These are phyloP conservation scores for Russula sp. DNA, from an alignment of 768 basidiomycete species.

Conservation along the genomic window DNA sequence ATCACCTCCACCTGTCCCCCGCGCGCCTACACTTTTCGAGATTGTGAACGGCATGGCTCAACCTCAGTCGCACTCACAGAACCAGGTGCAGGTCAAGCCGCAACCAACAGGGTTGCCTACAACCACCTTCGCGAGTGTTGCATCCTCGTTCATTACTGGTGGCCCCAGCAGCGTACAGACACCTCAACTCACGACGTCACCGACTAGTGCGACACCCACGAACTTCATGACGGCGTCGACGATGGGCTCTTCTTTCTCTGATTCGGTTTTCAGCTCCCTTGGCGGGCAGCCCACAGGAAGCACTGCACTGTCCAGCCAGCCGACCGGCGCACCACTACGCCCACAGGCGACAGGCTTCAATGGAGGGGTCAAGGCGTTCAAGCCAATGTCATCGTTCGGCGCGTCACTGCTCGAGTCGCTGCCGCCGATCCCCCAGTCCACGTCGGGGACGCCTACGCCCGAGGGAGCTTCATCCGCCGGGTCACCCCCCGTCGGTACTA, in stretches of 20 bases:
- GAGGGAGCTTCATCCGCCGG: neutral
- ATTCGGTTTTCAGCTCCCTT: constrained; percentile 43
- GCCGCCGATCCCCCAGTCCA: constrained; percentile 65
- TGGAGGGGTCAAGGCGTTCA: constrained; percentile 46
- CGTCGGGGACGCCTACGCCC: constrained; percentile 40
- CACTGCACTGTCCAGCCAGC: constrained; percentile 30
- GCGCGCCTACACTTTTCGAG: constrained; percentile 76
- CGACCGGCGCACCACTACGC: constrained; percentile 28
- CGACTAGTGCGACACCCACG: constrained; percentile 5
- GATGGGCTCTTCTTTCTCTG: constrained; percentile 42
- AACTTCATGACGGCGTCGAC: constrained; percentile 31
- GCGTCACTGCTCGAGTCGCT: constrained; percentile 43
- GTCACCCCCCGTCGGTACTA: neutral
- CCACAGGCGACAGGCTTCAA: constrained; percentile 45
- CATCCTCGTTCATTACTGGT: constrained; percentile 63
- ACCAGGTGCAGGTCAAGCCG: constrained; percentile 19
- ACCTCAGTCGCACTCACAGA: constrained; percentile 5
- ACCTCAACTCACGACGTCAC: constrained; percentile 18
- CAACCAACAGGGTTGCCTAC: constrained; percentile 17
- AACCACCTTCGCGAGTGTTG: constrained; percentile 55
- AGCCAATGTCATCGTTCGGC: constrained; percentile 50
- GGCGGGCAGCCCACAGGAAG: constrained; percentile 49
- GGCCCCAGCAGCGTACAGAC: constrained; percentile 26
- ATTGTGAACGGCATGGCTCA: constrained; percentile 48
- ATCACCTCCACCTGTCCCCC: constrained; percentile 56